Evolutionary conservation across 2,329 filamentous ascomycete species (phyloP).

Genomic region (Cadophora malorum): DNA sequence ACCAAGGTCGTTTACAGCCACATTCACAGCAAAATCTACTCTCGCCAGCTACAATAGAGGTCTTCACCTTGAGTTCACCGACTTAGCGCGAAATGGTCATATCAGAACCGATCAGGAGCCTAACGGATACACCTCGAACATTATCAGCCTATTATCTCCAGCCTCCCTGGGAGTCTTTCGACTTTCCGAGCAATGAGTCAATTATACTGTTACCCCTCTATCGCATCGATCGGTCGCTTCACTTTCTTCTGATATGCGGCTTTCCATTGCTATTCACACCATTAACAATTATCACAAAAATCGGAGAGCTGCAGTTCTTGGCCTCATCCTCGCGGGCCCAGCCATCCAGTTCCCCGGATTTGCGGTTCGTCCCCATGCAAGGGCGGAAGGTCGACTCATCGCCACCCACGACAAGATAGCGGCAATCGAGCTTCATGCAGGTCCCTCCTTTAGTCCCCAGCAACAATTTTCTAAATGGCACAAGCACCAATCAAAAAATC

Average conservation of each 20-base stretch:
- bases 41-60: no score
- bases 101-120: constrained; percentile 5
- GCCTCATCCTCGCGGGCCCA: constrained; percentile 6
- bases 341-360: constrained; percentile 19
- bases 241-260: constrained; percentile 9
- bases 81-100: background rate
- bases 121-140: background rate
- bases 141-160: constrained; percentile 19
- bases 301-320: background rate
- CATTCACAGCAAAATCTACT: background rate
- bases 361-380: constrained; percentile 4
- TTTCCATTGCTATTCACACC: constrained; percentile 14
- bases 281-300: background rate
- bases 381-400: constrained; percentile 6
- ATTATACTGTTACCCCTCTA: constrained; percentile 11
- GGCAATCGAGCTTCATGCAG: constrained; percentile 7
- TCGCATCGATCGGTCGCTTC: constrained; percentile 20
- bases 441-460: background rate
- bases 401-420: constrained; percentile 8
- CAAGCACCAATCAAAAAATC: constrained; percentile 9
- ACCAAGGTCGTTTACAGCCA: background rate
- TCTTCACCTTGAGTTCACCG: background rate
- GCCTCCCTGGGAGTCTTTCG: background rate
- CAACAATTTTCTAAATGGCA: constrained; percentile 7
- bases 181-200: constrained; percentile 27